Base-by-base conservation (phyloP, 345 rosid species). In the Eucalyptus tenuipes region DNA sequence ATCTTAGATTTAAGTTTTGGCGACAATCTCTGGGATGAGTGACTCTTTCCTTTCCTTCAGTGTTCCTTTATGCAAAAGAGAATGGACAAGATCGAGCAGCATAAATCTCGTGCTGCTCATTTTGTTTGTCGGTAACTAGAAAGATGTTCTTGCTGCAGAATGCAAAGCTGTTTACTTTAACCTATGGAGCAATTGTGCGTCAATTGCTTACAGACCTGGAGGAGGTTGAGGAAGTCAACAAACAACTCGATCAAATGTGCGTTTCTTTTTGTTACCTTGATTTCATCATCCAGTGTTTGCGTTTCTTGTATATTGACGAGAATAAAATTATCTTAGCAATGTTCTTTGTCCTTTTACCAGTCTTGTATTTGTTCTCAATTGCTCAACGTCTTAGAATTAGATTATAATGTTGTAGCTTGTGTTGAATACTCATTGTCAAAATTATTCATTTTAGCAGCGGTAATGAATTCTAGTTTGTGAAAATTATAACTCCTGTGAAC, bases 151-250 rank as follows among this genome's bases (percentile, higher is more conserved):
- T 68, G 79, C 79, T 91, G 92, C 88, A 96, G 99, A 98, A 97
- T 89, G 98, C 97, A 5, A 99, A 98, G 94, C 92, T 97, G 86
- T 98, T 98, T 89, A 98, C 99, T 7, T 91, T 96, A 87, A 97
- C 99, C 25, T 98, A 98, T 87, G 99, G 99, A 53, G 98, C 97
- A 79, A 95, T 95, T 50, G 99, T 97, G 90, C 94, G 99, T 50
- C 99, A 95, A 88, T 91, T 98, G 94, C 97, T 98, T 87, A 98
- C 97, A 55, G 99, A 98, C 82, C 91, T 98, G 86, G 99, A 98
- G 94, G 99, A 98, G 86, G 98, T 96, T 48, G 98, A 98, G 52
- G 98, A 98, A 91, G 99, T 98, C 90, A 96, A 97, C 96, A 97
- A 96, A 89, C 98, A 97, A 93, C 99, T 97, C 14, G 98, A 97